Base-by-base conservation (phyloP, 2,329 filamentous ascomycete genomes). In the Phialemoniopsis sp. region DNA sequence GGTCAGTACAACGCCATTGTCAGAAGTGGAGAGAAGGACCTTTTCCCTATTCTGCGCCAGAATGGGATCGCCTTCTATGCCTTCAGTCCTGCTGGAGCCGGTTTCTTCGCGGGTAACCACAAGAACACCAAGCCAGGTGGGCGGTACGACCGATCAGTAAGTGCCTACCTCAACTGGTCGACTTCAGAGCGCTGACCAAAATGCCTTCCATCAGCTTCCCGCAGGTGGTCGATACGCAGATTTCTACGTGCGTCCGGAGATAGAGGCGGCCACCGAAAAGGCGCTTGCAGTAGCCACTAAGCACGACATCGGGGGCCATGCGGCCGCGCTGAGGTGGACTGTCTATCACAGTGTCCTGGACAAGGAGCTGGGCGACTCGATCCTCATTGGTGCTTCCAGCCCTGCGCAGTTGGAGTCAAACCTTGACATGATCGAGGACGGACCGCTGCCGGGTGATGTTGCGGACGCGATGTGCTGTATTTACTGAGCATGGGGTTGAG, bases 291-390 rank as follows among this genome's bases (percentile, higher is more conserved):
- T 51, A 1, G 57, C 58, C 2, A 42, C 46, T 8, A 57, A 58
- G 44, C 50, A 66, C 42, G 56, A 54, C 10, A 63, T 68, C 29
- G 53, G 38, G 29, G 62, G 58, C 3, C 64, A 68, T 39, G 63
- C 59, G 2, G 64, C 63, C 1, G 62, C 67, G 4, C 51, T 69
- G 10, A 55, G 67, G 4, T 71, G 67, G 67, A 56, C 56, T 2
- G 49, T 50, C 6, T 53, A 62, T 37, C 64, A 69, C 42, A 56
- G 62, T 28, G 37, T 46, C 16, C 49, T 70, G 2, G 41, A 53
- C 13, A 45, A 36, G 1, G 41, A 46, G 6, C 38, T 56, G 12
- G 63, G 61, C 1, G 64, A 68, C 51, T 60, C 53, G 8, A 53
- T 67, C 13, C 54, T 68, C 37, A 56, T 68, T 26, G 64, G 66